A percentile compares a stretch with the other conserved stretches of the same genome.
phyloP scores from a whole-genome alignment of 345 rosid genomes.

The Orychophragmus violaceus region DNA sequence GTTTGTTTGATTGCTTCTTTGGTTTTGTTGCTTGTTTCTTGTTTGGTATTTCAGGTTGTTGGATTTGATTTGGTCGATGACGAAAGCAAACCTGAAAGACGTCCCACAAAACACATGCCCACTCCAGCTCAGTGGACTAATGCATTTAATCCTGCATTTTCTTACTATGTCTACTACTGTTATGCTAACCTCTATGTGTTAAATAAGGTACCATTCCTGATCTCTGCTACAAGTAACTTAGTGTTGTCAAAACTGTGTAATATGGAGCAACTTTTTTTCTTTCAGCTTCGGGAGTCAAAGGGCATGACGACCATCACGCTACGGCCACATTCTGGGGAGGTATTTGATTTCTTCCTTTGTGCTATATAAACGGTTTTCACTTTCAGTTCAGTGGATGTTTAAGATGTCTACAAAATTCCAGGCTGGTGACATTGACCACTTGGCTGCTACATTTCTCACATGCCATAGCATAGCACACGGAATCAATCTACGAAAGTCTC shows the following conservation, averaged over 20 bases:
- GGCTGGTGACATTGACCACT: constrained; percentile 99
- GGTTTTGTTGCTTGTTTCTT: constrained; percentile 4
- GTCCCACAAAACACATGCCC: constrained; percentile 99
- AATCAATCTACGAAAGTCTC: constrained; percentile 93
- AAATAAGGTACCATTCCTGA: constrained; percentile 79
- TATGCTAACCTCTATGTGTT: constrained; percentile 89
- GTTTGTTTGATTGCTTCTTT: no score
- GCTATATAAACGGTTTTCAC: background rate
- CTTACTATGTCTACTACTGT: constrained; percentile 91
- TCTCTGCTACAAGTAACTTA: background rate
- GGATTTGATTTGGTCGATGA: constrained; percentile 98
- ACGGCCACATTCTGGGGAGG: constrained; percentile 98
- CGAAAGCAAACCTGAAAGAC: constrained; percentile 99
- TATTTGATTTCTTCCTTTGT: constrained; percentile 18
- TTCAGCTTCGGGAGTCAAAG: constrained; percentile 97
- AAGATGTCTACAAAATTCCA: constrained; percentile 33
- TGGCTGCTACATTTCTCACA: constrained; percentile 96
- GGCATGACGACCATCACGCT: constrained; percentile 97
- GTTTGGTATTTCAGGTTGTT: constrained; percentile 63
- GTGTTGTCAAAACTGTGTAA: constrained; percentile 7
- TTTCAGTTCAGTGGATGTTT: constrained; percentile 1
- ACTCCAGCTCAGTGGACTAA: constrained; percentile 99
- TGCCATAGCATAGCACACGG: constrained; percentile 96
- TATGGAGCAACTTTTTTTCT: background rate
- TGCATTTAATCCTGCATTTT: constrained; percentile 90